Evolutionary conservation across 176 grass and related monocot genomes (phyloP), one percentile per base, ranked within the genome.

Genomic region (Typha latifolia): DNA sequence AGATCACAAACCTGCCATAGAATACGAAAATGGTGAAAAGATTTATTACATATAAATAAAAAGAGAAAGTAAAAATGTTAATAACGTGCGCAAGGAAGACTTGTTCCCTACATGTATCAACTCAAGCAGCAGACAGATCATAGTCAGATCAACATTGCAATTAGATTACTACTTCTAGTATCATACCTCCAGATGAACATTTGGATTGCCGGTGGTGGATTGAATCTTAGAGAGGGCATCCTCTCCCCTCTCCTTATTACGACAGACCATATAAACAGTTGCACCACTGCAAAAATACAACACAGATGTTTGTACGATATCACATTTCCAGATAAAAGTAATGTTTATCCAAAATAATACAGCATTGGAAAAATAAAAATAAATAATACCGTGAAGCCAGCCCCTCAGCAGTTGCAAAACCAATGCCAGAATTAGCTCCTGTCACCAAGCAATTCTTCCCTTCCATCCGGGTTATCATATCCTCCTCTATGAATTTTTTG

Each of bases 221-320:
- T 80, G 86, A 70, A 91, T 91, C 77, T 89, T 71, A 66, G 74
- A 66, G 1, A 91, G 78, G 34, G 92, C 88, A 70, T 68, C 70
- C 77, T 96, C 88, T 63, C 92, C 88, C 74, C 82, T 83, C 67
- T 89, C 92, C 66, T 91, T 96, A 70, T 69, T 96, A 69, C 92
- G 92, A 69, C 92, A 96, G 66, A 96, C 65, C 85, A 96, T 91
- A 84, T 89, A 96, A 24, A 96, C 85, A 47, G 79, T 96, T 53
- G 92, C 92, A 82, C 92, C 92, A 49, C 92, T 96, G 3, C 18
- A 47, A 71, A 57, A 83, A 71, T 68, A 75, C 6, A 51, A 69
- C 62, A 20, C 49, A 80, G 78, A 49, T 26, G 49, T 18, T 75
- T 12, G 8, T 20, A 9, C 19, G 16, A 12, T 5, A 64, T 23